A percentile compares a stretch with the other conserved stretches of the same genome.
These are phyloP conservation scores for Quercus tomentella DNA, from an alignment of 331 rosid species.

Conservation along the genomic window DNA sequence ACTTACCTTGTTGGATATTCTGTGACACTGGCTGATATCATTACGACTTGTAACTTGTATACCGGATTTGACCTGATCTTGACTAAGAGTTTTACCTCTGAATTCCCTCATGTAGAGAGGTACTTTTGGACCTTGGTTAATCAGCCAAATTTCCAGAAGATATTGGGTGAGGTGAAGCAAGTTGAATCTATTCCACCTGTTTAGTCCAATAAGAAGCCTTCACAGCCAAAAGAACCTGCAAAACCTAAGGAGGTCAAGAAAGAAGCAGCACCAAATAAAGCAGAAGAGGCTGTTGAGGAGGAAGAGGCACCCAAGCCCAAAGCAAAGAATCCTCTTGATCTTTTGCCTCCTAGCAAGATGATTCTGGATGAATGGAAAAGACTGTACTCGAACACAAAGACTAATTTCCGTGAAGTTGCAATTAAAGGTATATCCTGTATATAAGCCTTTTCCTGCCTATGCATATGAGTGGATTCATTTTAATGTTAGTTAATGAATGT, in stretches of 20 bases:
- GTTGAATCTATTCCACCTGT: slow-evolving; percentile 48
- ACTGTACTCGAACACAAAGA: slow-evolving; percentile 90
- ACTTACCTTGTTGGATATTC: slow-evolving; percentile 83
- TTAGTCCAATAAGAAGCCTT: slow-evolving; percentile 61
- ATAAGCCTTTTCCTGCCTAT: background rate
- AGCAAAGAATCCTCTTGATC: slow-evolving; percentile 88
- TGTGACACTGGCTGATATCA: slow-evolving; percentile 82
- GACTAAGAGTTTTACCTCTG: slow-evolving; percentile 78
- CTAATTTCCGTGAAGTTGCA: slow-evolving; percentile 91
- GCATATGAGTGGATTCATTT: background rate
- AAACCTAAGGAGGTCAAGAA: slow-evolving; percentile 47
- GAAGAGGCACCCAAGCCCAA: slow-evolving; percentile 96
- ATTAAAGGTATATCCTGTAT: slow-evolving; percentile 54
- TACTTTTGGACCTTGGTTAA: slow-evolving; percentile 94
- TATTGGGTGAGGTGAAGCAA: slow-evolving; percentile 75
- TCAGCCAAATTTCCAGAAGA: slow-evolving; percentile 76
- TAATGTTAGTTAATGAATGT: background rate
- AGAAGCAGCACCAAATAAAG: slow-evolving; percentile 59
- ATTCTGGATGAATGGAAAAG: slow-evolving; percentile 93
- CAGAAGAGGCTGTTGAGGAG: slow-evolving; percentile 42
- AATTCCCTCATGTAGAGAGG: slow-evolving; percentile 91
- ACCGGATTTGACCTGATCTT: slow-evolving; percentile 37
- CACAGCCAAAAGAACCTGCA: slow-evolving; percentile 61
- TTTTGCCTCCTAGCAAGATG: slow-evolving; percentile 92
- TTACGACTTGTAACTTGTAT: slow-evolving; percentile 41